Base-by-base conservation (phyloP, 495 filamentous ascomycete genomes). In the Penicillium bovifimosum region DNA sequence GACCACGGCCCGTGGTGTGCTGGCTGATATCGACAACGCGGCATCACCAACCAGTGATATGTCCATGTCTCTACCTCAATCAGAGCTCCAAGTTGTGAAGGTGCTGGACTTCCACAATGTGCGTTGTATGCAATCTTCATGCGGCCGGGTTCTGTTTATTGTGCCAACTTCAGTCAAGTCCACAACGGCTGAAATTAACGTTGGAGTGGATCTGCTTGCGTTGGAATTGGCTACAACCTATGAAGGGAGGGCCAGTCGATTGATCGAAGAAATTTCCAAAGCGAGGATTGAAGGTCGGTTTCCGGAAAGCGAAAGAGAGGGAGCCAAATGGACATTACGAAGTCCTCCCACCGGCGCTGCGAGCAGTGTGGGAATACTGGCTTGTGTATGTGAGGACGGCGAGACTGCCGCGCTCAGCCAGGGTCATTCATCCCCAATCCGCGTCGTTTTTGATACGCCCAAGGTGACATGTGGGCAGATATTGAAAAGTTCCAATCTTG, bases 211-310 rank as follows among this genome's bases (percentile, higher is more conserved):
- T 28, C 79, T 95, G 14, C 77, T 82, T 45, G 73, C 73, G 1
- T 54, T 76, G 48, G 68, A 72, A 49, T 61, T 70, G n/a, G 60
- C 66, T 38, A 86, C 86, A 18, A 75, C 81, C 20, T 95, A 96
- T 64, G 88, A 96, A 63, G 86, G 85, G 9, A 92, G 80, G 55
- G 87, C 87, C 6, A 70, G 73, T 40, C 86, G 86, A 36, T 83
- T 89, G 60, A 82, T 83, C 7, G 93, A 98, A 71, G 93, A 98
- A 54, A 76, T 96, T 20, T 79, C 81, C 18, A 92, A 89, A 67
- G 92, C 92, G 9, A 83, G 83, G 52, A 85, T 96, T 45, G 92
- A 96, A 66, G 86, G 83, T 7, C 79, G 93, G 33, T 92, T 90
- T 59, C 68, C 87, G 2, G 88, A 95, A 58, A 67, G 71, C 20